Percentiles rank a stretch among this genome's conserved stretches.
phyloP scores from a whole-genome alignment of 2,329 filamentous ascomycete genomes.

The Hirsutella thompsonii region DNA sequence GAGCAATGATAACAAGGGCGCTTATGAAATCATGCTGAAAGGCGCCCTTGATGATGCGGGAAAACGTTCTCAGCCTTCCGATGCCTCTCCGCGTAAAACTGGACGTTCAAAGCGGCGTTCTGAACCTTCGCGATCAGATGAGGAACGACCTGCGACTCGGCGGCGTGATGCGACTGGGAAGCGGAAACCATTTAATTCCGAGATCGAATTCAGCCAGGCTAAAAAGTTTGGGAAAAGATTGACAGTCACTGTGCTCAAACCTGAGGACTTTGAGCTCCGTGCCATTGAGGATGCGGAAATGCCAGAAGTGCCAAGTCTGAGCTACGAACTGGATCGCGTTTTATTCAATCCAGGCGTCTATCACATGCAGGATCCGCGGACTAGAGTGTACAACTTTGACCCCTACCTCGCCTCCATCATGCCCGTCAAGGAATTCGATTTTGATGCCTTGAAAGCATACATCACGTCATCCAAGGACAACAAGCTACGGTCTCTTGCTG shows the following conservation, averaged over 20 bases:
- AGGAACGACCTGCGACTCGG: no score
- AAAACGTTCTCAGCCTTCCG: no score
- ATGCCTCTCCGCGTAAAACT: no score
- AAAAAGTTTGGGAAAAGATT: conserved; percentile 6
- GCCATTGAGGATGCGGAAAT: conserved; percentile 20
- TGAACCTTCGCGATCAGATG: no score
- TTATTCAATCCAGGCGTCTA: conserved; percentile 93
- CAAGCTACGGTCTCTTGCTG: conserved; percentile 56
- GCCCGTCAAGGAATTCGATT: conserved; percentile 88
- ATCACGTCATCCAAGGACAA: conserved; percentile 82
- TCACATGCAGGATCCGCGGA: conserved; percentile 75
- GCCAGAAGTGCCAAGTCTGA: conserved; percentile 42
- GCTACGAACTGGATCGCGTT: conserved; percentile 73
- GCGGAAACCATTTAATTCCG: no score
- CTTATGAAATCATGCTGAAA: no score
- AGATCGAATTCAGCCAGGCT: conserved; percentile 1
- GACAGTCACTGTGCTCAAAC: conserved; percentile 15
- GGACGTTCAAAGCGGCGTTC: no score
- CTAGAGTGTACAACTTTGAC: conserved; percentile 90
- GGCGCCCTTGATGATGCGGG: no score
- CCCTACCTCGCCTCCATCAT: conserved; percentile 89
- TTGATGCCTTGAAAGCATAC: conserved; percentile 72
- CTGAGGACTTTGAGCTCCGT: conserved; percentile 12
- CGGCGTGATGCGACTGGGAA: no score
- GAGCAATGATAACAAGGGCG: no score